phyloP scores from a whole-genome alignment of 345 rosid species.

The Nasturtium officinale region DNA sequence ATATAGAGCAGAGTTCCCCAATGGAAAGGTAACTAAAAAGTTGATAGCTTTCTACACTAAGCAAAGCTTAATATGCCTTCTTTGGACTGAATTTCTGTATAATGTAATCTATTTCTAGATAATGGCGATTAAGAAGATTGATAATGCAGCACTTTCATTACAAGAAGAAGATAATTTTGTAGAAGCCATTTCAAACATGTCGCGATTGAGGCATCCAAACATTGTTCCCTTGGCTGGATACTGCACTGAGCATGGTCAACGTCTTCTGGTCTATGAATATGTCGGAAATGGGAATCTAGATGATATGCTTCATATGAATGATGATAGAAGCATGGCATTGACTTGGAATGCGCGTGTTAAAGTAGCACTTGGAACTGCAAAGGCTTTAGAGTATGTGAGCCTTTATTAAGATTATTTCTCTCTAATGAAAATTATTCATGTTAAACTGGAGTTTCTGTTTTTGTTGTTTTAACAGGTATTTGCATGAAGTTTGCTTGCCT shows the following conservation, averaged over 20 bases:
- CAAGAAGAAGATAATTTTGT: constrained; percentile 94
- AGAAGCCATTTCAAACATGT: constrained; percentile 93
- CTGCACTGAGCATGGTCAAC: constrained; percentile 96
- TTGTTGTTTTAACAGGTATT: constrained; percentile 57
- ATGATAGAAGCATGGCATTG: constrained; percentile 65
- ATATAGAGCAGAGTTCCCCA: constrained; percentile 83
- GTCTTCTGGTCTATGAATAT: constrained; percentile 86
- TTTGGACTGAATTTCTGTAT: constrained; percentile 24
- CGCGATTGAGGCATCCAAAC: constrained; percentile 91
- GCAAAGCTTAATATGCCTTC: background rate
- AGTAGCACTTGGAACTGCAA: constrained; percentile 96
- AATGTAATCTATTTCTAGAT: constrained; percentile 47
- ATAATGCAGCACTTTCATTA: constrained; percentile 80
- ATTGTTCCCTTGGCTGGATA: constrained; percentile 82
- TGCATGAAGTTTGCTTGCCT: constrained; percentile 99
- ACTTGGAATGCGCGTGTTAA: constrained; percentile 98
- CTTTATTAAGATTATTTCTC: constrained; percentile 6
- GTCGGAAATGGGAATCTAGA: constrained; percentile 78
- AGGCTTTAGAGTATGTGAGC: constrained; percentile 91
- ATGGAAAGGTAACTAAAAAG: constrained; percentile 67
- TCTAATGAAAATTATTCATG: background rate
- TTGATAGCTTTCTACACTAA: constrained; percentile 2
- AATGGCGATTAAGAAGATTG: constrained; percentile 93
- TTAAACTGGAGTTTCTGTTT: background rate
- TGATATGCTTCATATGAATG: constrained; percentile 80